Evolutionary conservation across 2,329 filamentous ascomycete species (phyloP), one percentile per base, ranked within the genome.

Genomic region (Microdochium nivale): DNA sequence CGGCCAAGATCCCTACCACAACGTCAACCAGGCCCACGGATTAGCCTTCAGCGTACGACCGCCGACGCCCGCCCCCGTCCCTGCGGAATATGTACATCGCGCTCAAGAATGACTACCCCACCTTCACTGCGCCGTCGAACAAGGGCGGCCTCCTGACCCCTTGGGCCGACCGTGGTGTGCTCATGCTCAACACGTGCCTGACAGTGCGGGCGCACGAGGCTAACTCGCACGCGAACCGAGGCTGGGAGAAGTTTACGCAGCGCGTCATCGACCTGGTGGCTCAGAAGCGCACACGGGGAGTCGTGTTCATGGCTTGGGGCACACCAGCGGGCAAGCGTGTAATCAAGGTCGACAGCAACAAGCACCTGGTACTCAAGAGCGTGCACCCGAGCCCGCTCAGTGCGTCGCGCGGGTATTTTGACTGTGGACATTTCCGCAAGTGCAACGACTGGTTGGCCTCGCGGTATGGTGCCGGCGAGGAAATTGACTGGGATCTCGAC

Each of bases 1-100:
- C 51, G 94, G 94, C 58, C 94, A 99, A 73, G 94, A 99, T 67
- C 94, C 94, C 2, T 99, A 99, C 69, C 94, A 99, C 74, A 95
- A 95, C 67, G 69, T 83, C 67, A 95, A 95, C 69, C 94, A 99
- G 76, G 94, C 94, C 49, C 94, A 97, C 68, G 94, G 94, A 44
- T 84, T 99, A 53, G 92, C 88, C 66, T 99, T 99, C 77, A 96
- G 90, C 48, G 91, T 97, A 51, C 88, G 88, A 10, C 86, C 92
- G 2, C 94, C 94, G 0, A 95, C 90, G 0, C 81, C 82, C 3
- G 90, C 92, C 1, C 94, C 91, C 92, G 0, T 96, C 90, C 1
- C 83, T 99, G 16, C 82, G 83, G 61, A 99, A 99, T 72, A 96
- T 99, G 73, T 99, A 95, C 76, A 90, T 78, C 44, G 87, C 84